Evolutionary conservation across 495 filamentous ascomycete species (phyloP).

Genomic region (Tuber umbilicatum): DNA sequence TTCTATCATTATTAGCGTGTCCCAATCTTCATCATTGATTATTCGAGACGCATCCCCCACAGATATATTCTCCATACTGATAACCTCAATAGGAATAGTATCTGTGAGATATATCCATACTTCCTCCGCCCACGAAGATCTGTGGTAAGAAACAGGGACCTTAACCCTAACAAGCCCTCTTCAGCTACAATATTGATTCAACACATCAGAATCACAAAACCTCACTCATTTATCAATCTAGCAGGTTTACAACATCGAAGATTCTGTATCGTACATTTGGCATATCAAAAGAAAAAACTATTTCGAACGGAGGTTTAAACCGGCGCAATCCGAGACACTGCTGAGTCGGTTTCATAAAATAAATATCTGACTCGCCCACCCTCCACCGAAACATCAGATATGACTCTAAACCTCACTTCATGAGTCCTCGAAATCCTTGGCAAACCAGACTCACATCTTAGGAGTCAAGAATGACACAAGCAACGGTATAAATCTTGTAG

Average conservation of each 20-base stretch:
- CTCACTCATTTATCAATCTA: not conserved
- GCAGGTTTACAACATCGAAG: not conserved
- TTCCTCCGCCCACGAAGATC: not conserved
- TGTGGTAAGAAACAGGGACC: not conserved
- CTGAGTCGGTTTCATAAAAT: not conserved
- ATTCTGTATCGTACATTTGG: not conserved
- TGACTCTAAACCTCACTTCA: not conserved
- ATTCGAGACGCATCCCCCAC: not conserved
- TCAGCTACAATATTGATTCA: not conserved
- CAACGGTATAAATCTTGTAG: not conserved
- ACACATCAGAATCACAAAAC: not conserved
- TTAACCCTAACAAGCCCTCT: not conserved
- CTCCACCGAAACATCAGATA: not conserved
- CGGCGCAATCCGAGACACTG: not conserved
- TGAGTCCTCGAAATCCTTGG: not conserved
- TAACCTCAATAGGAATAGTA: not conserved
- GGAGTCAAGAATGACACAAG: not conserved
- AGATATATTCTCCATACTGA: not conserved
- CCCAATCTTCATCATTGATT: not conserved
- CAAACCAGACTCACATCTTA: not conserved
- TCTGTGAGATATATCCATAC: not conserved
- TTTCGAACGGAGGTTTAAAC: not conserved
- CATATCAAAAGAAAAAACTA: not conserved
- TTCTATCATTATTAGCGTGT: not conserved
- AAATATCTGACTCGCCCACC: not conserved